These are phyloP conservation scores for Phytomonas sp. DNA, from an alignment of 208 protist species.

Conservation along the genomic window DNA sequence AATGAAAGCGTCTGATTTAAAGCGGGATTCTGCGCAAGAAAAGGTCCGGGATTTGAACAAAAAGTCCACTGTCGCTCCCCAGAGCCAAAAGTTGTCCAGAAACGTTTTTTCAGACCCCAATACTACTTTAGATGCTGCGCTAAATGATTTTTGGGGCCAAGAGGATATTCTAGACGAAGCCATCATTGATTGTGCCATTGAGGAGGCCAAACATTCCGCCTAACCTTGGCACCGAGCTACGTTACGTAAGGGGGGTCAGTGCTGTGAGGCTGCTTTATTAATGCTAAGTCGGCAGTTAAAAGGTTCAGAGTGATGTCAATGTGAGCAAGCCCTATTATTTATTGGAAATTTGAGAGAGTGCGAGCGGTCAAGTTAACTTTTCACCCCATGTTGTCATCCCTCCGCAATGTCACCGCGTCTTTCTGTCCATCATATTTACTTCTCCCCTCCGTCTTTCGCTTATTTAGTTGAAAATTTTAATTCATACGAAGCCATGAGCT, in stretches of 20 bases:
- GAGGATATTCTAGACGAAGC: conserved; percentile 29
- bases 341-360: too few relatives aligned
- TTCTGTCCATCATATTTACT: too few relatives aligned
- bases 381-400: neutral
- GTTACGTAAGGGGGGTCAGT: neutral
- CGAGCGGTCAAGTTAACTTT: neutral
- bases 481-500: neutral
- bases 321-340: too few relatives aligned
- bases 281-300: neutral
- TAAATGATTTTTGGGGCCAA: conserved; percentile 26
- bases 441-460: neutral
- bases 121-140: conserved; percentile 15
- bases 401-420: too few relatives aligned
- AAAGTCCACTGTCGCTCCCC: neutral
- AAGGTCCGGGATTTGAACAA: neutral
- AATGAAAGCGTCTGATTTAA: conserved; percentile 7
- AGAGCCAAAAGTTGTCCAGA: neutral
- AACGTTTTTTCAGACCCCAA: neutral
- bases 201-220: conserved; percentile 5
- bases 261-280: neutral
- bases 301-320: too few relatives aligned
- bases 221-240: neutral
- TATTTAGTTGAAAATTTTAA: neutral
- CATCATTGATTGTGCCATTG: conserved; percentile 23
- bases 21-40: conserved; percentile 8